Evolutionary conservation across 169 alveolate genomes (phyloP), one percentile per base, ranked within the genome.

Genomic region (Cryptosporidium viatorum): DNA sequence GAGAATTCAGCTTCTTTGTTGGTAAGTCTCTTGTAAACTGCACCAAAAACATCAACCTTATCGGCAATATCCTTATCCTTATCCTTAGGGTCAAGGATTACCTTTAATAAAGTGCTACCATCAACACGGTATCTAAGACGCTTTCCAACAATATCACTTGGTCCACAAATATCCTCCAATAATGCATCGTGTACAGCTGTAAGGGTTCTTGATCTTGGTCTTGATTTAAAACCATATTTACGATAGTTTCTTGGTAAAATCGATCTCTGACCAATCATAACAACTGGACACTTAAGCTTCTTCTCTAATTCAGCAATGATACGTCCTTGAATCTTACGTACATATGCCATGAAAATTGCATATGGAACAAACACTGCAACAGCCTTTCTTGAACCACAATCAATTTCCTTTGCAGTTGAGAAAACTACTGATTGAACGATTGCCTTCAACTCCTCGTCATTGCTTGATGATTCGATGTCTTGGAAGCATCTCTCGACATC

Each of bases 161-260:
- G 99, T 45, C 96, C 97, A 71, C 96, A 97, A 86, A 98, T 93
- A 93, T 98, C 99, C 91, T 98, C 99, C 62, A 98, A 94, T 75
- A 97, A 92, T 69, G 98, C 96, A 68, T 97, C 99, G 93, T 98
- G 99, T 60, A 98, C 99, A 29, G 96, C 92, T 21, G 99, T 98
- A 60, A 98, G 94, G 26, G 99, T 96, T 91, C 99, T 96, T 91
- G 96, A 94, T 71, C 98, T 94, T 33, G 99, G 99, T 85, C 99
- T 96, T 23, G 94, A 95, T 91, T 96, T 96, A 80, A 96, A 94
- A 31, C 95, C 94, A 86, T 94, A 95, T 84, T 93, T 92, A 55
- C 93, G 94, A 91, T 84, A 93, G 92, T 95, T 94, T 85, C 96
- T 95, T 39, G 98, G 95, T 60, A 96, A 86, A 84, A 97, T 97